Evolutionary conservation across 306 rosid genomes (phyloP).

Genomic region (Ormosia emarginata): DNA sequence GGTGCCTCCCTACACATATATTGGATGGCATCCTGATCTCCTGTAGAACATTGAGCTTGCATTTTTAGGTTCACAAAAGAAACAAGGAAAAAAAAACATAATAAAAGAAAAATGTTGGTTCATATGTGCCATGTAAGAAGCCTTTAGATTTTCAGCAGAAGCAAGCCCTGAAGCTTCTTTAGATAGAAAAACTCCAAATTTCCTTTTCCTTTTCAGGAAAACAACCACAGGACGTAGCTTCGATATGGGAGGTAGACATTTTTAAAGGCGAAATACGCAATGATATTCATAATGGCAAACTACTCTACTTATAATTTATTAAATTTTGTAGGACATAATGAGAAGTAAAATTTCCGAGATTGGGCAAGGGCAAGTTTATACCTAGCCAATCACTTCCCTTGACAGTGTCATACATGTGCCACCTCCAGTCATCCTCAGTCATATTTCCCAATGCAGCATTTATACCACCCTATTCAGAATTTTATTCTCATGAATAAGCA

Average conservation of each 20-base stretch:
- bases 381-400: constrained; percentile 98
- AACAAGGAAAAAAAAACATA: not conserved
- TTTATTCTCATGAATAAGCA: constrained; percentile 11
- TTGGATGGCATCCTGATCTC: constrained; percentile 98
- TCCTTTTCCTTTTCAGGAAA: constrained; percentile 1
- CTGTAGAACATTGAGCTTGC: constrained; percentile 38
- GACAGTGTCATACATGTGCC: constrained; percentile 98
- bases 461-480: constrained; percentile 72
- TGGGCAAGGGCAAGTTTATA: constrained; percentile 12
- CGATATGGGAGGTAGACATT: not conserved
- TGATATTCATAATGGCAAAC: not conserved
- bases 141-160: not conserved
- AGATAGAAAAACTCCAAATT: not conserved
- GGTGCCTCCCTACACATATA: constrained; percentile 98
- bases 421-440: constrained; percentile 97
- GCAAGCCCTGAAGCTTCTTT: constrained; percentile 6
- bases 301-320: not conserved
- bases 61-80: not conserved
- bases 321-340: not conserved
- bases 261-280: not conserved
- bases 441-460: constrained; percentile 93
- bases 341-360: not conserved
- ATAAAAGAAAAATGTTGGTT: not conserved
- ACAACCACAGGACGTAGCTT: not conserved
- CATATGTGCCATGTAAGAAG: not conserved